These are phyloP conservation scores for Chaetomium strumarium DNA, from an alignment of 2,329 filamentous ascomycete genomes.

Conservation along the genomic window DNA sequence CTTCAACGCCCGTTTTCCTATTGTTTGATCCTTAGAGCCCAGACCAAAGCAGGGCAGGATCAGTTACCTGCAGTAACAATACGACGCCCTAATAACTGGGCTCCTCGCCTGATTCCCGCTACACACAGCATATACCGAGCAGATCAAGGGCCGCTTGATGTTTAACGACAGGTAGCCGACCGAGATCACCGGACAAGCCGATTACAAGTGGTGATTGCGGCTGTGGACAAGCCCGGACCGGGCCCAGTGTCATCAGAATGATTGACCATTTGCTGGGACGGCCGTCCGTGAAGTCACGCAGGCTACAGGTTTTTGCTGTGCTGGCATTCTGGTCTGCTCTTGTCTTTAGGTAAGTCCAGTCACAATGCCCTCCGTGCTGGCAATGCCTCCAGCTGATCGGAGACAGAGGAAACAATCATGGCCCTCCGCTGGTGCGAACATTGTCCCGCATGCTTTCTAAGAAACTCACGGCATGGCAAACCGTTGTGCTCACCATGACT, in stretches of 20 bases:
- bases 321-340: slow-evolving; percentile 89
- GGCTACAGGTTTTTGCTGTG: slow-evolving; percentile 87
- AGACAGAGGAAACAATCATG: slow-evolving; percentile 74
- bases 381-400: neutral
- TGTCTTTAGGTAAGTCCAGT: slow-evolving; percentile 62
- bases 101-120: too few relatives aligned
- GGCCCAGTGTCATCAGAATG: slow-evolving; percentile 35
- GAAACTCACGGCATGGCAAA: slow-evolving; percentile 82
- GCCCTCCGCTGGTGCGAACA: slow-evolving; percentile 67
- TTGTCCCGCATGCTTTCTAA: slow-evolving; percentile 66
- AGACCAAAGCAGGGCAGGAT: too few relatives aligned
- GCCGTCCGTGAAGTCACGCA: slow-evolving; percentile 84
- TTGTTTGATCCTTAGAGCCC: too few relatives aligned
- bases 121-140: too few relatives aligned
- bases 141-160: neutral
- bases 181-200: neutral
- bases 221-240: neutral
- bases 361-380: neutral
- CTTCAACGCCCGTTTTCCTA: neutral
- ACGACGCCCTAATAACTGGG: neutral
- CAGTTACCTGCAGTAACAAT: neutral
- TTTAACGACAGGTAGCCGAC: neutral
- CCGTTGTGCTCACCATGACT: slow-evolving; percentile 77
- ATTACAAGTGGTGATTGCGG: neutral
- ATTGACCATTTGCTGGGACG: slow-evolving; percentile 88